Base-by-base conservation (phyloP, 2,329 filamentous ascomycete species). In the Ophiostoma novo-ulmi region DNA sequence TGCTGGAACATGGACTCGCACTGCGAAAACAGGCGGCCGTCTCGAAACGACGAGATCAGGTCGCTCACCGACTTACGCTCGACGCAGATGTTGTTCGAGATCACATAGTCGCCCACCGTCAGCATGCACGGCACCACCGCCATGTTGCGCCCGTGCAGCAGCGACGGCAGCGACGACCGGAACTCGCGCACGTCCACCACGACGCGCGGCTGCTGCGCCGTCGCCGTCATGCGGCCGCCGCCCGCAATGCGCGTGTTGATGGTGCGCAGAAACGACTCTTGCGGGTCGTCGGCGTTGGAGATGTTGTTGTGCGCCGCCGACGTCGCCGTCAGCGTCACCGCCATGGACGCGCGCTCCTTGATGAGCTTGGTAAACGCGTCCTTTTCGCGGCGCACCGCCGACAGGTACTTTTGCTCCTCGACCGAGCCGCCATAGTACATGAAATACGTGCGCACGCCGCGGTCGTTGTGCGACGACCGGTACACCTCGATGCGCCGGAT, bases 111-210 rank as follows among this genome's bases (percentile, higher is more conserved):
- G 74, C 93, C 95, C 0, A 99, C 94, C 0, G 94, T 99, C 72
- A 99, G 83, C 87, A 97, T 96, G 80, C 94, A 97, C 1, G 95
- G 95, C 0, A 98, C 90, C 63, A 98, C 89, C 44, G 93, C 84
- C 83, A 97, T 94, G 75, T 88, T 92, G 69, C 92, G 90, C 0
- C 92, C 95, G 78, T 99, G 94, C 1, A 98, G 85, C 4, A 99
- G 85, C 1, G 93, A 97, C 0, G 95, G 94, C 0, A 99, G 85
- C 0, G 92, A 94, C 41, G 94, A 97, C 74, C 95, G 89, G 78
- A 99, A 98, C 80, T 99, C 95, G 77, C 95, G 92, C 39, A 98
- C 92, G 76, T 99, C 95, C 61, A 98, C 93, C 2, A 99, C 91
- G 0, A 98, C 92, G 36, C 93, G 89, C 0, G 95, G 94, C 31